Base-by-base conservation (phyloP, 805 yeast genomes). In the Hanseniaspora pseudoguilliermondii region DNA sequence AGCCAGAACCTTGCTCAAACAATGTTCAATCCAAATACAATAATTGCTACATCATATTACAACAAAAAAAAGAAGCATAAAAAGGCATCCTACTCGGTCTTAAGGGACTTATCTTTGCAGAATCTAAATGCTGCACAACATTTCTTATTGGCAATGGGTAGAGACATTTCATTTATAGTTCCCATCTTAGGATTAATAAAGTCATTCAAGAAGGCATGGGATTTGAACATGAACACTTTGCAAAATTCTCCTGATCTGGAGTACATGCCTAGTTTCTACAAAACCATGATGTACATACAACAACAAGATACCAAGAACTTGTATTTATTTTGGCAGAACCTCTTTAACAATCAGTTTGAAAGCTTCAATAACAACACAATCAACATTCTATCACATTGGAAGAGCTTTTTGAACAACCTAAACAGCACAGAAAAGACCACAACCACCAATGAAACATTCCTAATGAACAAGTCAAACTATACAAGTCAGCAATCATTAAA, bases 81-180 rank as follows among this genome's bases (percentile, higher is more conserved):
- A 25, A 48, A 54, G n/a, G 23, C 43, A 35, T 58, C 64, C 18
- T 67, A 65, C 34, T 57, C 60, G 34, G 65, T 69, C 11, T 64
- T 80, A 48, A 84, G 85, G 64, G 72, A 75, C 34, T 66, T 86
- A 23, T 91, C 95, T 0, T 72, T 87, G 57, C 80, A 79, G 60
- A 79, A 86, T 60, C 71, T 87, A 59, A 83, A 83, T 58, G 86
- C 93, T 1, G 75, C 80, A 59, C 89, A 86, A 62, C 93, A 86
- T 65, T 75, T 85, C 58, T 75, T 84, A 5, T 73, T 87, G 58
- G 89, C 93, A 0, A 68, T 82, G n/a, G 83, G 91, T 60, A 73
- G 95, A 49, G 93, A 87, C 62, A 71, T 86, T 32, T 86, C 95
- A 2, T 71, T 89, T 5, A 67, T 83, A 7, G 86, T 88, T 1